These are phyloP conservation scores for Aristolochia californica DNA, from an alignment of 164 flowering plant genomes.

Conservation along the genomic window DNA sequence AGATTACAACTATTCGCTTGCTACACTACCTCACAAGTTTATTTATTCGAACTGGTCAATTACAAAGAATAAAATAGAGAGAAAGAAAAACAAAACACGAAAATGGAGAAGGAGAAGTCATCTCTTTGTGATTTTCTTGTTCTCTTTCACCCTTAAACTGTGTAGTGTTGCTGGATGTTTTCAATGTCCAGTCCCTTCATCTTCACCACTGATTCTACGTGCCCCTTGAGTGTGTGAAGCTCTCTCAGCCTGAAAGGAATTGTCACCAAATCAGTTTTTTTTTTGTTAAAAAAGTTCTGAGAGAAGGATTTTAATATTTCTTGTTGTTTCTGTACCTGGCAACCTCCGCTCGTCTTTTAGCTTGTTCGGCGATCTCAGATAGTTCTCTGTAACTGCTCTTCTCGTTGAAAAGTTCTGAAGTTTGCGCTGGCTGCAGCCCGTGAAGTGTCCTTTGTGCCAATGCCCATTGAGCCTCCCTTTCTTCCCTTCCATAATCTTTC, in stretches of 20 bases:
- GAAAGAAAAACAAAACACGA: too few relatives aligned
- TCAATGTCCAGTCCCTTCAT: constrained; percentile 31
- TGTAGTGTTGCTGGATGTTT: constrained; percentile 27
- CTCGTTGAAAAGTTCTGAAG: constrained; percentile 16
- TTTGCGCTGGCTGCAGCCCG: constrained; percentile 29
- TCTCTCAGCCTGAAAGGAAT: constrained; percentile 36
- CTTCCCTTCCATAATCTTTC: constrained; percentile 31
- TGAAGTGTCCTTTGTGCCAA: constrained; percentile 34
- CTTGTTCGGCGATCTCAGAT: constrained; percentile 20
- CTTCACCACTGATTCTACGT: constrained; percentile 20
- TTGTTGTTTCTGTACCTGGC: constrained; percentile 8
- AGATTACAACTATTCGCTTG: too few relatives aligned
- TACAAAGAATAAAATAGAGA: too few relatives aligned
- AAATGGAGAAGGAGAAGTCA: too few relatives aligned
- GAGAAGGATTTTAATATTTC: too few relatives aligned
- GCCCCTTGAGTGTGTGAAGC: constrained; percentile 33
- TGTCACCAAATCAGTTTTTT: background rate
- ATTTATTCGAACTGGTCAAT: too few relatives aligned
- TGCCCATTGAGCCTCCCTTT: constrained; percentile 48
- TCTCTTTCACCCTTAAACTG: constrained; percentile 25
- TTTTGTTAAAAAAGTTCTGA: background rate
- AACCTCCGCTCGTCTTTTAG: constrained; percentile 21
- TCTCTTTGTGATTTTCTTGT: too few relatives aligned
- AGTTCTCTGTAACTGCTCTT: constrained; percentile 17
- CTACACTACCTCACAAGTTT: too few relatives aligned